Evolutionary conservation across 2,329 filamentous ascomycete species (phyloP).

Genomic region (Curvularia eragrostidis): DNA sequence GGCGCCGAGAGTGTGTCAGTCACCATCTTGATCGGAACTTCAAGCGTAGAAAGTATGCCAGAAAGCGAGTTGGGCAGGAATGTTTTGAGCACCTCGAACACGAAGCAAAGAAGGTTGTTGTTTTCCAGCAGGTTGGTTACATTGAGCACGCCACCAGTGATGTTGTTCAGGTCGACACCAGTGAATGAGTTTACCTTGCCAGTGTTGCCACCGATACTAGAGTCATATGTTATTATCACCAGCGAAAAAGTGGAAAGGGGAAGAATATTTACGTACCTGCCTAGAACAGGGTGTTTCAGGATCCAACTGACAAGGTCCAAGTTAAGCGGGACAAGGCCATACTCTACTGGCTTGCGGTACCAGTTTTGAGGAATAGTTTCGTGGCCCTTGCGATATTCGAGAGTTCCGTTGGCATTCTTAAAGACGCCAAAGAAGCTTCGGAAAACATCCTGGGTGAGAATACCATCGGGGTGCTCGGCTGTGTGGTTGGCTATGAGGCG

Average conservation of each 20-base stretch:
- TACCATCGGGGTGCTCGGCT: conserved; percentile 20
- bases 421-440: conserved; percentile 58
- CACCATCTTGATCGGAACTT: conserved; percentile 29
- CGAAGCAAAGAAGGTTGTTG: conserved; percentile 51
- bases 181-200: conserved; percentile 60
- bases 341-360: conserved; percentile 57
- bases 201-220: conserved; percentile 59
- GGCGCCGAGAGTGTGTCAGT: conserved; percentile 28
- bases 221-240: neutral
- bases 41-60: conserved; percentile 34
- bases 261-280: conserved; percentile 21
- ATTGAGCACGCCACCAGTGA: conserved; percentile 28
- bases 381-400: conserved; percentile 54
- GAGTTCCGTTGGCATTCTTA: conserved; percentile 47
- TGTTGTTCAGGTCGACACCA: conserved; percentile 50
- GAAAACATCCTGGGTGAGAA: conserved; percentile 43
- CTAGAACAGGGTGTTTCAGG: conserved; percentile 23
- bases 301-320: conserved; percentile 27
- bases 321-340: conserved; percentile 51
- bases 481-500: conserved; percentile 46
- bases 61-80: conserved; percentile 45
- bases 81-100: conserved; percentile 45
- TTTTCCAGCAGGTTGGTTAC: conserved; percentile 44
- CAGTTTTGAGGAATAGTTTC: conserved; percentile 63
- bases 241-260: neutral